Percentiles rank a stretch among this genome's conserved stretches.
phyloP scores from a whole-genome alignment of 352 stramenopile genomes.

The Phytophthora europaea region DNA sequence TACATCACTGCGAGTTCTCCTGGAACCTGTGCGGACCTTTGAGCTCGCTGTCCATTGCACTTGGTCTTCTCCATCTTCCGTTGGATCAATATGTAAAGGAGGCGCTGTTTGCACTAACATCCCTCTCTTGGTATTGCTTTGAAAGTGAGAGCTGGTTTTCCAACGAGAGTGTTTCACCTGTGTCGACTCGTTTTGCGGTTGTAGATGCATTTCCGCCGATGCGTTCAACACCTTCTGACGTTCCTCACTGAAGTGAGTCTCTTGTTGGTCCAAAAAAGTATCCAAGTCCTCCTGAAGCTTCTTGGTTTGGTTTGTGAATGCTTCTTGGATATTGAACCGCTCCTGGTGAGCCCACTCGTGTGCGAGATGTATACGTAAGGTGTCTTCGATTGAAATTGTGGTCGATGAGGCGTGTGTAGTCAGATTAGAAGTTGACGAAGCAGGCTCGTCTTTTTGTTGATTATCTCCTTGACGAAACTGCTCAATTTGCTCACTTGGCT shows the following conservation, averaged over 20 bases:
- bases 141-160: conserved; percentile 23
- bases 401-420: background rate
- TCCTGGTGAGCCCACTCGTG: conserved; percentile 71
- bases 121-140: conserved; percentile 33
- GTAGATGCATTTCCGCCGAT: background rate
- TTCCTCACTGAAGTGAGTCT: conserved; percentile 46
- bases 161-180: background rate
- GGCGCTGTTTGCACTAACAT: conserved; percentile 34
- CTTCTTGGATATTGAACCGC: conserved; percentile 76
- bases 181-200: background rate
- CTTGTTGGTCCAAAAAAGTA: conserved; percentile 52
- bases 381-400: conserved; percentile 25
- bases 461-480: conserved; percentile 4
- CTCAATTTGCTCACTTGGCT: background rate
- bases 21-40: conserved; percentile 7
- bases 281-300: conserved; percentile 63
- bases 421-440: background rate
- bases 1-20: conserved; percentile 23
- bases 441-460: conserved; percentile 15
- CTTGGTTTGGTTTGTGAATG: conserved; percentile 69
- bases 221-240: conserved; percentile 44
- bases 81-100: conserved; percentile 16
- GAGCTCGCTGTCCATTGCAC: background rate
- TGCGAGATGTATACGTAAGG: conserved; percentile 36
- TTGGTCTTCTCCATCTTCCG: conserved; percentile 4